These are phyloP conservation scores for Sugiyamaella boreocaroliniensis DNA, from an alignment of 805 yeast genomes.

Conservation along the genomic window DNA sequence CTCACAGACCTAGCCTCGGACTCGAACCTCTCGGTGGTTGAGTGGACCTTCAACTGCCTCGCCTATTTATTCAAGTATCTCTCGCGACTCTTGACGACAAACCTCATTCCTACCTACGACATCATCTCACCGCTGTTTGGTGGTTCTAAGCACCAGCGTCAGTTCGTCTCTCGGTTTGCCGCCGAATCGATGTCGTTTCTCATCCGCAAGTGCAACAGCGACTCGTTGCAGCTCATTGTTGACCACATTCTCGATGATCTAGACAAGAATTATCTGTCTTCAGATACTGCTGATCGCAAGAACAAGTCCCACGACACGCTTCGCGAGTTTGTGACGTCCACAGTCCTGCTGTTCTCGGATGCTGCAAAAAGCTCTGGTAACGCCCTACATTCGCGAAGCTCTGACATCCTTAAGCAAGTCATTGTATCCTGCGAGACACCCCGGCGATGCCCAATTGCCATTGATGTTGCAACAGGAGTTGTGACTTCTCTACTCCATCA, in stretches of 20 bases:
- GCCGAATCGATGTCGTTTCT: constrained; percentile 87
- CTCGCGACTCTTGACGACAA: constrained; percentile 53
- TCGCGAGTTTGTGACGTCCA: constrained; percentile 45
- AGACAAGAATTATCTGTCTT: constrained; percentile 13
- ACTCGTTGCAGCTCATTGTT: constrained; percentile 43
- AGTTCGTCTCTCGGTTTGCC: constrained; percentile 65
- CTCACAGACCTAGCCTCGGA: constrained; percentile 48
- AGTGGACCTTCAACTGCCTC: constrained; percentile 75
- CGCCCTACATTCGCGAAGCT: constrained; percentile 67
- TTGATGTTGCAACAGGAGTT: constrained; percentile 17
- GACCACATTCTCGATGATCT: constrained; percentile 31
- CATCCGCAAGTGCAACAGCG: constrained; percentile 56
- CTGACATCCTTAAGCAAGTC: constrained; percentile 36
- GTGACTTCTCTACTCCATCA: constrained; percentile 30
- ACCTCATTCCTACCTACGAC: constrained; percentile 63
- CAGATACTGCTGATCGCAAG: constrained; percentile 21
- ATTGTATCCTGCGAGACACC: constrained; percentile 11
- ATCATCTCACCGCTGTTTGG: constrained; percentile 58
- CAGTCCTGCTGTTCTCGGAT: constrained; percentile 60
- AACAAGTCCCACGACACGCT: constrained; percentile 28
- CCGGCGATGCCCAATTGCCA: constrained; percentile 3
- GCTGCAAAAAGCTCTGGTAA: constrained; percentile 66
- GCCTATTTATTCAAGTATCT: constrained; percentile 89
- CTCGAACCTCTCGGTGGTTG: constrained; percentile 45
- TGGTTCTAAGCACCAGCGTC: constrained; percentile 46